Base-by-base conservation (phyloP, 2,329 filamentous ascomycete species). In the Drechmeria coniospora region DNA sequence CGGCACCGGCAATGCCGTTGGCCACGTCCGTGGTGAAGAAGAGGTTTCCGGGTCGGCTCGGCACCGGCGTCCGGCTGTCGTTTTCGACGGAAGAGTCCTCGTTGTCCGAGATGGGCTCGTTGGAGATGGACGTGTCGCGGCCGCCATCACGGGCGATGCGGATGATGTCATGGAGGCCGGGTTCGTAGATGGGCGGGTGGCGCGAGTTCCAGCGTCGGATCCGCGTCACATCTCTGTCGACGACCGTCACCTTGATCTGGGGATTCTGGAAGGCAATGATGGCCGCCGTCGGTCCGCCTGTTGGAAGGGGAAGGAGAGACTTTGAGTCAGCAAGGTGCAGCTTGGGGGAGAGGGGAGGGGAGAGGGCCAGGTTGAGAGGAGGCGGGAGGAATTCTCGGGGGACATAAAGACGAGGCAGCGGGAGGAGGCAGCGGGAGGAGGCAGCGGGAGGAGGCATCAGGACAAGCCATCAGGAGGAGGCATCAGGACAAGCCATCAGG, bases 181-280 rank as follows among this genome's bases (percentile, higher is more conserved):
- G 75, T 51, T 87, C 80, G 50, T 80, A 76, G 35, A 86, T 79
- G 23, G 80, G 80, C 11, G 82, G 66, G 36, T 77, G 65, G 24
- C 64, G 59, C 1, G 78, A 80, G 41, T 81, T 77, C 80, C 80
- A 87, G 33, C 68, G 65, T 27, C 62, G 63, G 36, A 86, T 81
- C 25, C 78, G 69, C 21, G 49, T 53, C 28, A 59, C 59, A 45
- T 81, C 74, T 34, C 68, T 60, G 46, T 86, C 80, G 20, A 84
- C 73, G n/a, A 86, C 78, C 13, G 72, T 79, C 22, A 86, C 75
- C 26, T 61, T 62, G 39, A 83, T 65, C 30, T 73, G 52, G 2
- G 78, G 78, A 47, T 82, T 82, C 38, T 81, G 68, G 43, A 72
- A 67, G 14, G 80, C 80, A 31, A 84, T 68, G 18, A 86, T 68